A percentile compares a stretch with the other conserved stretches of the same genome.
Evolutionary conservation across 2,329 filamentous ascomycete genomes (phyloP).

Genomic region (Xylariaceae sp.): DNA sequence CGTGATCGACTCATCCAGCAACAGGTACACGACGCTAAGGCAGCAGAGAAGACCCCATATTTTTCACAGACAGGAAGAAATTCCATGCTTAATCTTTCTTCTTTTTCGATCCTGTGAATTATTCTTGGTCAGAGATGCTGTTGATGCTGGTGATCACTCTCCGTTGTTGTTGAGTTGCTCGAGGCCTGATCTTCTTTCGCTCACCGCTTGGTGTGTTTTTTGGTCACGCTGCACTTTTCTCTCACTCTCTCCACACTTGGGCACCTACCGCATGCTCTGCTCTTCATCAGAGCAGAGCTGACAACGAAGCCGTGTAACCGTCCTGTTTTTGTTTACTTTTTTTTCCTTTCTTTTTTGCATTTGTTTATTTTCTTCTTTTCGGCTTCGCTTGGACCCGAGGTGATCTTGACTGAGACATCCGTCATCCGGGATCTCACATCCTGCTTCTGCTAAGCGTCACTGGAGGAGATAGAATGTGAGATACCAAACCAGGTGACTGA

Average conservation of each 20-base stretch:
- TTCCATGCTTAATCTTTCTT: no score
- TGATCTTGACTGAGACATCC: not conserved
- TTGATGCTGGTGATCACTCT: not conserved
- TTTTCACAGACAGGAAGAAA: no score
- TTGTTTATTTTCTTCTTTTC: not conserved
- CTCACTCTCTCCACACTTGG: conserved; percentile 3
- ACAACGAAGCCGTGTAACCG: conserved; percentile 14
- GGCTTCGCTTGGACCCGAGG: not conserved
- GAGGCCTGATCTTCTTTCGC: conserved; percentile 16
- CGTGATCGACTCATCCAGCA: conserved; percentile 5
- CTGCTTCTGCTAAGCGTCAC: no score
- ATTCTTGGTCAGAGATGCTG: conserved; percentile 13
- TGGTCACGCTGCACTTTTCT: conserved; percentile 4
- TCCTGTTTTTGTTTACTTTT: not conserved
- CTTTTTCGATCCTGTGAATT: conserved; percentile 7
- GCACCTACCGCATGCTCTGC: conserved; percentile 4
- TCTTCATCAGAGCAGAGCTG: not conserved
- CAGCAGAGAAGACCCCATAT: no score
- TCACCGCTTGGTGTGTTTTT: conserved; percentile 18
- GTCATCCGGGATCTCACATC: no score
- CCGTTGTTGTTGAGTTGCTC: conserved; percentile 10
- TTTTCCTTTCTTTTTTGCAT: not conserved
- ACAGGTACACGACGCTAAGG: no score
- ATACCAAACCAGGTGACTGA: not conserved
- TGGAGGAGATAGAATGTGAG: no score